A percentile compares a stretch with the other conserved stretches of the same genome.
phyloP scores from a whole-genome alignment of 2,329 filamentous ascomycete species.

The Aspergillus phoenicis region DNA sequence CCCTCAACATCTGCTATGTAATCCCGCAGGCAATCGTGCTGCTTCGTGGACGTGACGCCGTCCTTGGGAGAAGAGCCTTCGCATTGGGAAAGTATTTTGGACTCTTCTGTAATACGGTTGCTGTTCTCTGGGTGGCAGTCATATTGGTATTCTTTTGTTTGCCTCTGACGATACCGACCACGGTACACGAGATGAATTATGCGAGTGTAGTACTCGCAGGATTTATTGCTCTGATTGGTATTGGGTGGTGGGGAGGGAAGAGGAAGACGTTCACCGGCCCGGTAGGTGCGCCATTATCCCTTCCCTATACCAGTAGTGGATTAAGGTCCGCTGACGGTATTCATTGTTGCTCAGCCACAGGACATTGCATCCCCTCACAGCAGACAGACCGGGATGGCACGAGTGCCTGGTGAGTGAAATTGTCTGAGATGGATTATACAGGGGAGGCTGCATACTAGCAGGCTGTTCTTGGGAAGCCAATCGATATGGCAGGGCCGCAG shows the following conservation, averaged over 20 bases:
- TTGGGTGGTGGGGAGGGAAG: conserved; percentile 6
- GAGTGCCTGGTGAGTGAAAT: not conserved
- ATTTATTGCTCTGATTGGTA: not conserved
- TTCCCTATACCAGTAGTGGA: not conserved
- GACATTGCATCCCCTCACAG: not conserved
- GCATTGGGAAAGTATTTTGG: conserved; percentile 39
- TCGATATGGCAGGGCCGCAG: too few relatives aligned
- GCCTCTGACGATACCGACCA: conserved; percentile 45
- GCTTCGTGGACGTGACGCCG: conserved; percentile 36
- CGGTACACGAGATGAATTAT: conserved; percentile 52
- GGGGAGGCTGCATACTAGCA: not conserved
- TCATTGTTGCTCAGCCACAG: not conserved
- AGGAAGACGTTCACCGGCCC: conserved; percentile 2
- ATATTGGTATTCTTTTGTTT: conserved; percentile 53
- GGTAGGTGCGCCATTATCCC: not conserved
- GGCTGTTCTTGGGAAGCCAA: too few relatives aligned
- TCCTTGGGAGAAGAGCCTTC: conserved; percentile 28
- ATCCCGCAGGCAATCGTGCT: conserved; percentile 49
- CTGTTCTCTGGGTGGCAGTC: conserved; percentile 48
- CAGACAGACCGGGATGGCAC: not conserved
- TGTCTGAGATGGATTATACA: not conserved
- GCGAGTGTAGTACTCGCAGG: conserved; percentile 2
- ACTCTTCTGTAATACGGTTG: conserved; percentile 43
- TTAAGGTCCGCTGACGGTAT: not conserved
- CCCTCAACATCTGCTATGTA: conserved; percentile 44